Conservation (phyloP, 441 rosid species). For the Syzygium malaccense region DNA sequence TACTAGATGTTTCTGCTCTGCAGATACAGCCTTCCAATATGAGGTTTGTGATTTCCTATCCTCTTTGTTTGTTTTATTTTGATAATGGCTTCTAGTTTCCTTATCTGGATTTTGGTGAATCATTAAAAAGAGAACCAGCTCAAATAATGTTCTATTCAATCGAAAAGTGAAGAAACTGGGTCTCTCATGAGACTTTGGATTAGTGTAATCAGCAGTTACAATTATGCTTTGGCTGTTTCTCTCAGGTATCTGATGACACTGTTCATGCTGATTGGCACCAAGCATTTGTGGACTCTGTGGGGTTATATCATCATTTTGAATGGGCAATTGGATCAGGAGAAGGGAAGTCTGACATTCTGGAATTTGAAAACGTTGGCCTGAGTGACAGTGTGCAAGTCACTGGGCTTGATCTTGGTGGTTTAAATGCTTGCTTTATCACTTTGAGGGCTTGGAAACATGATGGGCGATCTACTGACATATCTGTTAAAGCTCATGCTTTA, state of each 20-base stretch:
- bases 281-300: conserved; percentile 63
- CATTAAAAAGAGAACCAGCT: not conserved
- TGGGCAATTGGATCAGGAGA: conserved; percentile 95
- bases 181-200: conserved; percentile 2
- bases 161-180: not conserved
- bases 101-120: not conserved
- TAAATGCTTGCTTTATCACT: conserved; percentile 66
- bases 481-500: conserved; percentile 80
- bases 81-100: not conserved
- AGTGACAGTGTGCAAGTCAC: conserved; percentile 50
- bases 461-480: conserved; percentile 77
- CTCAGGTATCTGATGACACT: conserved; percentile 62
- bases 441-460: conserved; percentile 81
- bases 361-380: conserved; percentile 82
- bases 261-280: conserved; percentile 83
- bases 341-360: conserved; percentile 76
- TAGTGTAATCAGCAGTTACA: not conserved
- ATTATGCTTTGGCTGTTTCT: conserved; percentile 1
- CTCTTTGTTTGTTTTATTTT: not conserved
- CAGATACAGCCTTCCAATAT: conserved; percentile 76
- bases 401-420: conserved; percentile 65
- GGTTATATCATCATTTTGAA: conserved; percentile 78
- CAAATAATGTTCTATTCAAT: not conserved
- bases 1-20: conserved; percentile 83
- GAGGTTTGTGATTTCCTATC: conserved; percentile 43